A percentile compares a stretch with the other conserved stretches of the same genome.
Evolutionary conservation across 441 rosid genomes (phyloP).

Genomic region (Adansonia grandidieri): DNA sequence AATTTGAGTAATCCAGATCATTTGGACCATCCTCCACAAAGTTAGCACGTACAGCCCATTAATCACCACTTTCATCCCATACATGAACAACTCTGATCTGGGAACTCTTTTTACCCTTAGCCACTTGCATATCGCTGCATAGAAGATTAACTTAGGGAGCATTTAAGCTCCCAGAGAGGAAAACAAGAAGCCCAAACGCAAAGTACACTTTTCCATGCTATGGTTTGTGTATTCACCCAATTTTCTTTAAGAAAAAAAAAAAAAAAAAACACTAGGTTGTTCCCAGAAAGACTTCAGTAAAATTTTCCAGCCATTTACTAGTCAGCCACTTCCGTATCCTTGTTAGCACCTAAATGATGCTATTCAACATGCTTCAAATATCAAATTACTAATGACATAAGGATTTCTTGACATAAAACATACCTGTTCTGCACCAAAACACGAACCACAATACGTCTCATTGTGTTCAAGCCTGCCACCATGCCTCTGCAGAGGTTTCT

Average conservation of each 20-base stretch:
- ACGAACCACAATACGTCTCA: conserved; percentile 93
- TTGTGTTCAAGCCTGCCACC: conserved; percentile 98
- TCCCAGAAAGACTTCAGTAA: conserved; percentile 3
- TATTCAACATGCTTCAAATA: not conserved
- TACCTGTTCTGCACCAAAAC: conserved; percentile 94
- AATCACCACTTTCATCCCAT: not conserved
- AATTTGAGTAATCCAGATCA: not conserved
- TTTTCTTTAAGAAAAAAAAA: not conserved
- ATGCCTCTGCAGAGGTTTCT: conserved; percentile 87
- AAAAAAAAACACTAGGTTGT: not conserved
- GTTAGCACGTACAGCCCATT: not conserved
- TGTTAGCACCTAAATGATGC: not conserved
- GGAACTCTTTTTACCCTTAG: conserved; percentile 2
- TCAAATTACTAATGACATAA: not conserved
- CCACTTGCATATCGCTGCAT: not conserved
- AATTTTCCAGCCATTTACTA: conserved; percentile 6
- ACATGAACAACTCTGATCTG: not conserved
- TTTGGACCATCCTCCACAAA: not conserved
- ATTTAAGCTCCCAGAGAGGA: not conserved
- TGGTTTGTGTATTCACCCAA: not conserved
- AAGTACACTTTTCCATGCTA: not conserved
- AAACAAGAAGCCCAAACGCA: not conserved
- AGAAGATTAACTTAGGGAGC: not conserved
- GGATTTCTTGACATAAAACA: not conserved
- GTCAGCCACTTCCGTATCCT: not conserved